A percentile compares a stretch with the other conserved stretches of the same genome.
These are phyloP conservation scores for Nemophila menziesii DNA, from an alignment of 257 asterid genomes.

Conservation along the genomic window DNA sequence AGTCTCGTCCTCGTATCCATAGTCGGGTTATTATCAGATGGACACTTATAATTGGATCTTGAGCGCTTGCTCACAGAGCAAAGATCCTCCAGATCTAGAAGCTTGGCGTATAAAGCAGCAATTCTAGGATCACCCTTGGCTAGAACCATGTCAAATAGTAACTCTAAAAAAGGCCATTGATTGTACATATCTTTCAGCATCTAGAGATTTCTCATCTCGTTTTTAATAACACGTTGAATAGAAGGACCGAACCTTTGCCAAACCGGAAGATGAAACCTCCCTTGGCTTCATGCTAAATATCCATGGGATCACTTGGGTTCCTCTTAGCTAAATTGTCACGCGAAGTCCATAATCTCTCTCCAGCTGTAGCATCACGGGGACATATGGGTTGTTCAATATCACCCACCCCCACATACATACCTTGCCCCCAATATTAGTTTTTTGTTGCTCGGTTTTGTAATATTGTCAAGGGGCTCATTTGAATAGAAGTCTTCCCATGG, in stretches of 20 bases:
- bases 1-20: too few relatives aligned
- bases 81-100: constrained; percentile 51
- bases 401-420: too few relatives aligned
- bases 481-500: too few relatives aligned
- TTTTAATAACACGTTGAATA: constrained; percentile 38
- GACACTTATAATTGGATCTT: constrained; percentile 47
- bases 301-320: constrained; percentile 95
- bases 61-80: constrained; percentile 57
- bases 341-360: too few relatives aligned
- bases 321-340: constrained; percentile 77
- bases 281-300: constrained; percentile 96
- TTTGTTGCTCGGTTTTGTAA: too few relatives aligned
- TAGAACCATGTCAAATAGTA: constrained; percentile 78
- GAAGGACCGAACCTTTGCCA: constrained; percentile 95
- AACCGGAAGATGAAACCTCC: constrained; percentile 89
- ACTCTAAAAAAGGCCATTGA: constrained; percentile 93
- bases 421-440: too few relatives aligned
- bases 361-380: too few relatives aligned
- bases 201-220: constrained; percentile 53
- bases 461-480: too few relatives aligned
- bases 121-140: constrained; percentile 91
- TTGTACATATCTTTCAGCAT: constrained; percentile 85
- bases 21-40: too few relatives aligned
- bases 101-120: constrained; percentile 73
- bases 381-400: too few relatives aligned